Conservation (phyloP, 306 rosid species). For the Myrica gale region DNA sequence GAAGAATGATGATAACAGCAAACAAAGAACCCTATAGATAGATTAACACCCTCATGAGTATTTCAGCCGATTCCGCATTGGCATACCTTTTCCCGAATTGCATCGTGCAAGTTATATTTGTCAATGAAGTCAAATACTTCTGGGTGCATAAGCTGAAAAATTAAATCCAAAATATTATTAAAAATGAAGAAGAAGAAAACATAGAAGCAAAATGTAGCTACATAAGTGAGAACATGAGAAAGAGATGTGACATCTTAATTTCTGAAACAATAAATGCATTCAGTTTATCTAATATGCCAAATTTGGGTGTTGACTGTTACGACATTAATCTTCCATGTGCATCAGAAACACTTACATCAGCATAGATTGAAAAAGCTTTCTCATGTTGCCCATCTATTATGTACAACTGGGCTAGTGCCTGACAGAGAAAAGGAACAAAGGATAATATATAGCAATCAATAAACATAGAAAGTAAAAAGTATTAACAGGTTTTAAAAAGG, state of each 20-base stretch:
- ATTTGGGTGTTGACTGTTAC: slow-evolving; percentile 17
- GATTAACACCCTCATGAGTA: neutral
- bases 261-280: slow-evolving; percentile 17
- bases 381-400: slow-evolving; percentile 81
- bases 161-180: slow-evolving; percentile 11
- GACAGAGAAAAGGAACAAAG: slow-evolving; percentile 31
- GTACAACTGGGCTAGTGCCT: slow-evolving; percentile 91
- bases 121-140: slow-evolving; percentile 90
- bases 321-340: slow-evolving; percentile 18
- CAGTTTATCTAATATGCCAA: neutral
- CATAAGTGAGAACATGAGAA: slow-evolving; percentile 13
- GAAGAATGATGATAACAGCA: slow-evolving; percentile 9
- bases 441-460: slow-evolving; percentile 15
- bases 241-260: slow-evolving; percentile 3
- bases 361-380: slow-evolving; percentile 84
- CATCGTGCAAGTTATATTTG: slow-evolving; percentile 70
- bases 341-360: slow-evolving; percentile 74
- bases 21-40: slow-evolving; percentile 22
- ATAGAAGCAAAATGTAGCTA: slow-evolving; percentile 10
- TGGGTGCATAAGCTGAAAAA: slow-evolving; percentile 83
- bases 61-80: slow-evolving; percentile 12
- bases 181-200: neutral
- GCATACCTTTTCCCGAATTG: slow-evolving; percentile 80
- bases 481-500: neutral
- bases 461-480: slow-evolving; percentile 18